These are phyloP conservation scores for Pseudocercospora pini-densiflorae DNA, from an alignment of 2,329 filamentous ascomycete species.

Conservation along the genomic window DNA sequence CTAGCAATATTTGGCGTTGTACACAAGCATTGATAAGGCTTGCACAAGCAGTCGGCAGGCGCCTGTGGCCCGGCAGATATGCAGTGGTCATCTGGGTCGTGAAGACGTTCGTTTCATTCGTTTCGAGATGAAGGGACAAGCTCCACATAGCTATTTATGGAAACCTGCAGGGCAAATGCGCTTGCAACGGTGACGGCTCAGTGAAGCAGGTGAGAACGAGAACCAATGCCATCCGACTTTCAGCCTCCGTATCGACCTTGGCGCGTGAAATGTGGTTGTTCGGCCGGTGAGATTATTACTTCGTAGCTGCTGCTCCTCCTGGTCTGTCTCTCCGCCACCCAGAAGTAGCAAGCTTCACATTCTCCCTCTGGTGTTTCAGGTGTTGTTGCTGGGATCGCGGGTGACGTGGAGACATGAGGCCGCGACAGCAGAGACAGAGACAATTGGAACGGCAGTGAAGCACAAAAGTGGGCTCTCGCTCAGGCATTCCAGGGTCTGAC, in stretches of 20 bases:
- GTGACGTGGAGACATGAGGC: background rate
- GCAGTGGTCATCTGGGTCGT: background rate
- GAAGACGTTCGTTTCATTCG: background rate
- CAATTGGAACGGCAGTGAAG: background rate
- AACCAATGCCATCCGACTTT: background rate
- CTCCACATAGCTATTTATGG: background rate
- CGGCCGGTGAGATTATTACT: background rate
- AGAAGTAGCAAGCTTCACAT: background rate
- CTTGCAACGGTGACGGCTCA: background rate
- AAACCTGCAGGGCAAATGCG: background rate
- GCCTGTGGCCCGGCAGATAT: background rate
- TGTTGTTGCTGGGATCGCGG: background rate
- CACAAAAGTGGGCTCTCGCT: background rate
- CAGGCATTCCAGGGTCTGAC: background rate
- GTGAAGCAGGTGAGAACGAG: background rate
- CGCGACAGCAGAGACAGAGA: background rate
- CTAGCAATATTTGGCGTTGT: background rate
- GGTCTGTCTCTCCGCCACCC: background rate
- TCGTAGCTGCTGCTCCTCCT: background rate
- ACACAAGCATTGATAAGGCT: background rate
- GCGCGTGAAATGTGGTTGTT: background rate
- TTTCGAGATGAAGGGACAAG: background rate
- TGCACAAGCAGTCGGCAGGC: background rate
- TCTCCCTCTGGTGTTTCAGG: background rate
- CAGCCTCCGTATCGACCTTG: background rate